Evolutionary conservation across 2,329 filamentous ascomycete genomes (phyloP), one percentile per base, ranked within the genome.

Genomic region (Calonectria multiphialidica): DNA sequence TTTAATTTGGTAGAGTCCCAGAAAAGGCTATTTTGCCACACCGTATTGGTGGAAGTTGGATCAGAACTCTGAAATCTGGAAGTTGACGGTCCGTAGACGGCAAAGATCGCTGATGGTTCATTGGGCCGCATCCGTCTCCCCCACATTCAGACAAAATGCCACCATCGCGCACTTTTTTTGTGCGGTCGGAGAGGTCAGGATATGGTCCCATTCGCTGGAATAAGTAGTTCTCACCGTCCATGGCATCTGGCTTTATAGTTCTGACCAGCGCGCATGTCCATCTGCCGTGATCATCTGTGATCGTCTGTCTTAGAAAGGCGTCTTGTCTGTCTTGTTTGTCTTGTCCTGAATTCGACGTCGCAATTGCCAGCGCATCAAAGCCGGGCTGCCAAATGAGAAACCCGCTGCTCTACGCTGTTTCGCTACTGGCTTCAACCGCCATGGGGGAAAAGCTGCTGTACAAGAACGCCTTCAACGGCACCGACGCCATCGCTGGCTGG

Each of bases 361-460:
- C 49, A 33, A 5, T 30, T 53, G 25, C 25, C 23, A 30, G 9
- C 8, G 13, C 40, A 40, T 15, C 7, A 28, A 61, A 13, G 7
- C 12, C 35, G n/a, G n/a, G 35, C 18, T 23, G 23, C 8, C 57
- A 21, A 62, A 62, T 62, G 40, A 62, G 33, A n/a, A 45, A 16
- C 16, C 10, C 21, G 21, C 2, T 28, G 25, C 25, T 45, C 3
- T 45, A 2, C 10, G 12, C 9, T 16, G 40, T 25, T 62, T 23
- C 28, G 23, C 7, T 45, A 5, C 40, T 45, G 40, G 57, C 57
- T 10, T 73, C 61, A 0, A n/a, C 28, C 16, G 70, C 59, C 35
- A 21, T 72, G 16, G 72, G 70, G 0, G 72, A 77, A 18, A 76
- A 74, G 33, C 76, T 78, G 21, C 72, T 78, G 1, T 78, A 78